These are phyloP conservation scores for Schizochytrium sp. DNA, from an alignment of 108 stramenopile species.

Conservation along the genomic window DNA sequence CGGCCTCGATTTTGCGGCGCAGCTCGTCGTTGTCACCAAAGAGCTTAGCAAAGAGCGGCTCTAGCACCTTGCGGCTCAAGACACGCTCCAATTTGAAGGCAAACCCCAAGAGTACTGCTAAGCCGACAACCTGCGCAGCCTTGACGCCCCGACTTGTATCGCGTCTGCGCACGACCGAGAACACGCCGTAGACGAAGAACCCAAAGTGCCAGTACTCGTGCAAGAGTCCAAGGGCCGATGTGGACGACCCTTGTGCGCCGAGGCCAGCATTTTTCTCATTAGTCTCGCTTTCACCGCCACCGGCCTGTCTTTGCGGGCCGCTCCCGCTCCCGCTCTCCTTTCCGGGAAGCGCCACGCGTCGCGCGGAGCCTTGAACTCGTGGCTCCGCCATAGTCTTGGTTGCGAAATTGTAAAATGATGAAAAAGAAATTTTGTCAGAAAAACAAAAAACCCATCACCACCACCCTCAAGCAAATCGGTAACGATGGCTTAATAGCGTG, in stretches of 20 bases:
- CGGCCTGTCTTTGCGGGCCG: not conserved
- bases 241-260: not conserved
- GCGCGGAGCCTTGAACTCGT: not conserved
- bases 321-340: not conserved
- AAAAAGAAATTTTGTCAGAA: too few species aligned
- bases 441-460: too few species aligned
- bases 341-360: not conserved
- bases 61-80: not conserved
- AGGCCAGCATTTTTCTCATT: not conserved
- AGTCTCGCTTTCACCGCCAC: not conserved
- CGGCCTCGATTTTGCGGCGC: not conserved
- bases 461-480: too few species aligned
- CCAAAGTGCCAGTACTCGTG: slow-evolving; percentile 6
- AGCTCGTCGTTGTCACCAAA: slow-evolving; percentile 7
- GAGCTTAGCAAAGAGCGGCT: not conserved
- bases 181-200: not conserved
- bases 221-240: not conserved
- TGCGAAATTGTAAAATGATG: not conserved
- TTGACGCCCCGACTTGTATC: not conserved
- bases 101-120: not conserved
- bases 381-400: not conserved
- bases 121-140: not conserved
- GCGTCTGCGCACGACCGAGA: not conserved
- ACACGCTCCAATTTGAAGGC: not conserved
- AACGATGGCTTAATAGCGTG: too few species aligned